A percentile compares a stretch with the other conserved stretches of the same genome.
Evolutionary conservation across 768 basidiomycete species (phyloP).

Genomic region (Zangia roseola): DNA sequence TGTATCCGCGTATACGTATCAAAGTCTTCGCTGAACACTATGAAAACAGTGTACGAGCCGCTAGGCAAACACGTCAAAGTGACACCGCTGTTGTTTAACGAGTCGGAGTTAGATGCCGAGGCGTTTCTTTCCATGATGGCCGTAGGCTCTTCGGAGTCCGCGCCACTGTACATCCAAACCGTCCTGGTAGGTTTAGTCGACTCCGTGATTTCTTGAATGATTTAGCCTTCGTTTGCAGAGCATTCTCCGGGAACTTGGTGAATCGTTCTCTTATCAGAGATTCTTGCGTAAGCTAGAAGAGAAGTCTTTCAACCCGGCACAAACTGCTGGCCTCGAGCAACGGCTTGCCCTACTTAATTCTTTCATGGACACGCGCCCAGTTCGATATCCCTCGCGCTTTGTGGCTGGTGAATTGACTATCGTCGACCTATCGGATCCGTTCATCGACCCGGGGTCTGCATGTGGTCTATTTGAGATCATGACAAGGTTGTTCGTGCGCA

Average conservation of each 20-base stretch:
- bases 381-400: conserved; percentile 36
- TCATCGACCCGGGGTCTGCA: conserved; percentile 64
- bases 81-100: conserved; percentile 49
- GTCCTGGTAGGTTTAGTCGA: conserved; percentile 61
- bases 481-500: conserved; percentile 60
- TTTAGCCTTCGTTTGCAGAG: too few species aligned
- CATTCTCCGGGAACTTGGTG: conserved; percentile 64
- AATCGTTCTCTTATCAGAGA: conserved; percentile 48
- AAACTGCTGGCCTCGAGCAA: conserved; percentile 57
- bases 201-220: too few species aligned
- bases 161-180: conserved; percentile 69
- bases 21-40: conserved; percentile 57
- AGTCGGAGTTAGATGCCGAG: conserved; percentile 63
- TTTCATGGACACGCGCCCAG: conserved; percentile 47
- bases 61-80: conserved; percentile 51
- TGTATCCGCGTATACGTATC: conserved; percentile 55
- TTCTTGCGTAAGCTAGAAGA: conserved; percentile 49
- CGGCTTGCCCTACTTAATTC: conserved; percentile 59
- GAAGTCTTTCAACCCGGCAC: conserved; percentile 54
- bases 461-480: conserved; percentile 73
- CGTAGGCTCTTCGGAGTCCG: conserved; percentile 54
- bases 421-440: conserved; percentile 70
- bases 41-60: conserved; percentile 52
- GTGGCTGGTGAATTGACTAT: conserved; percentile 59
- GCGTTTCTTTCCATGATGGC: conserved; percentile 79